These are phyloP conservation scores for Pythium grandisporangium DNA, from an alignment of 352 stramenopile genomes.

Conservation along the genomic window DNA sequence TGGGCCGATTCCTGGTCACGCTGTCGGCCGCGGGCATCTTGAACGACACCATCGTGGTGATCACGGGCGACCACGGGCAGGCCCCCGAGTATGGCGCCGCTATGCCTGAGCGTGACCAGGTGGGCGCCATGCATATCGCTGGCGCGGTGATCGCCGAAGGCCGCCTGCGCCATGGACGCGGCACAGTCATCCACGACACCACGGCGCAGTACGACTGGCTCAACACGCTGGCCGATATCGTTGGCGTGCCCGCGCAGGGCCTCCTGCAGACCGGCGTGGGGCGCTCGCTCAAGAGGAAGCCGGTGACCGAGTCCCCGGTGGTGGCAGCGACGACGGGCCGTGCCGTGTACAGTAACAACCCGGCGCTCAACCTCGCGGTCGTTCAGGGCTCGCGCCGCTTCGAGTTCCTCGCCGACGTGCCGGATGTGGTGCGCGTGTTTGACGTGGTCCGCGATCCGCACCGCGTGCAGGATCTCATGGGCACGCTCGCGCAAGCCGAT, in stretches of 20 bases:
- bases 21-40: constrained; percentile 43
- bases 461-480: constrained; percentile 33
- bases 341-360: constrained; percentile 45
- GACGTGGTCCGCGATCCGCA: constrained; percentile 32
- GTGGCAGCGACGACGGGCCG: constrained; percentile 16
- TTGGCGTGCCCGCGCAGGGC: constrained; percentile 30
- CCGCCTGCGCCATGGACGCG: constrained; percentile 20
- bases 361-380: constrained; percentile 34
- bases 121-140: constrained; percentile 29
- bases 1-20: constrained; percentile 47
- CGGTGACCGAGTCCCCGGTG: too few relatives aligned
- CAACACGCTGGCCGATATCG: constrained; percentile 64
- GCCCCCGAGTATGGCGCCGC: constrained; percentile 30
- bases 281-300: constrained; percentile 41
- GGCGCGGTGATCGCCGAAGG: constrained; percentile 50
- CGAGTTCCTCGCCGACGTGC: constrained; percentile 41
- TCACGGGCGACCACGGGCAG: constrained; percentile 60
- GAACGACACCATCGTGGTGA: constrained; percentile 53
- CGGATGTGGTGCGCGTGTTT: constrained; percentile 36
- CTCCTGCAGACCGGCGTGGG: constrained; percentile 49
- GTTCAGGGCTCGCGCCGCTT: constrained; percentile 43
- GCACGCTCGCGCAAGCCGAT: constrained; percentile 15
- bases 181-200: constrained; percentile 29
- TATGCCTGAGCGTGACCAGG: constrained; percentile 39
- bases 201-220: constrained; percentile 46